phyloP scores from a whole-genome alignment of 441 rosid genomes.

The Adansonia madagascariensis region DNA sequence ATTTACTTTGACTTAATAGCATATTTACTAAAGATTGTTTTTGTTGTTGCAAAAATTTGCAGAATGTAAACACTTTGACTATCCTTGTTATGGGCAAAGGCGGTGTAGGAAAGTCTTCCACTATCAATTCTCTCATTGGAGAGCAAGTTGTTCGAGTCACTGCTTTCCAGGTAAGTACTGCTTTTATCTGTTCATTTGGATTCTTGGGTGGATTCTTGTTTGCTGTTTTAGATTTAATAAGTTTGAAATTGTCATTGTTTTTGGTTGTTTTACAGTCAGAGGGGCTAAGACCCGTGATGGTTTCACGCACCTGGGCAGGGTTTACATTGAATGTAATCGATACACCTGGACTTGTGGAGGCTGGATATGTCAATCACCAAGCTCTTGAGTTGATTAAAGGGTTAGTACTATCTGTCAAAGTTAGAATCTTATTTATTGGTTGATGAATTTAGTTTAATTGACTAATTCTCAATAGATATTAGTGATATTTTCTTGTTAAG shows the following conservation, averaged over 20 bases:
- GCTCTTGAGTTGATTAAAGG: constrained; percentile 84
- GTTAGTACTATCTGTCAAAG: constrained; percentile 41
- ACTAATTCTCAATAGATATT: neutral
- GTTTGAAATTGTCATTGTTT: constrained; percentile 3
- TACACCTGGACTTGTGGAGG: constrained; percentile 94
- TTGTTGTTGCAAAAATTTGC: constrained; percentile 21
- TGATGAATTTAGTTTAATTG: neutral
- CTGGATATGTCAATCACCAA: constrained; percentile 91
- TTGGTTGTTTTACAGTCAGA: constrained; percentile 59
- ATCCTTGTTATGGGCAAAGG: constrained; percentile 95
- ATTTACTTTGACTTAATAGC: neutral
- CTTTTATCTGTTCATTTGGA: neutral
- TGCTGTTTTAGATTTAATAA: neutral
- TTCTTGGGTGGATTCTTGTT: neutral
- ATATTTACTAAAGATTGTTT: constrained; percentile 8
- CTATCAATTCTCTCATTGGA: constrained; percentile 86
- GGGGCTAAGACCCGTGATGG: constrained; percentile 79
- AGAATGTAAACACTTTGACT: constrained; percentile 79
- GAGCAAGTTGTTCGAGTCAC: constrained; percentile 88
- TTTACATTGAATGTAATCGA: constrained; percentile 79
- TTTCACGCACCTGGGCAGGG: constrained; percentile 78
- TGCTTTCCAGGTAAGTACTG: constrained; percentile 68
- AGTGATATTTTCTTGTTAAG: neutral
- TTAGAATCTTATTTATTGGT: neutral
- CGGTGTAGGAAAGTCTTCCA: constrained; percentile 97